Evolutionary conservation across 768 basidiomycete genomes (phyloP).

Genomic region (Calocera cornea): DNA sequence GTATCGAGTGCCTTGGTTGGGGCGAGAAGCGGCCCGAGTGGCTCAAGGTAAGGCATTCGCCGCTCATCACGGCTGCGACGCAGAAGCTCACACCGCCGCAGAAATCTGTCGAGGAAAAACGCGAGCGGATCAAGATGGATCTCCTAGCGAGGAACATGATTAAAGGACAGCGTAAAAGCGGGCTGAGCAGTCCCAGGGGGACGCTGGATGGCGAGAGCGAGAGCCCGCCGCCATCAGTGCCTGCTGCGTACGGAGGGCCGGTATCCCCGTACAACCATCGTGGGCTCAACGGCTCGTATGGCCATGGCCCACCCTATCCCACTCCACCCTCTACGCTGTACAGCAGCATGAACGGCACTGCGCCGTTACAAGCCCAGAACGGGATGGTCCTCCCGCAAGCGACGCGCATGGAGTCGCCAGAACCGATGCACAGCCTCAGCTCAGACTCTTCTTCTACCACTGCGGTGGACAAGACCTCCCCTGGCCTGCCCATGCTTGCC

Average conservation of each 20-base stretch:
- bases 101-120: background rate
- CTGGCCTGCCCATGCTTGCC: background rate
- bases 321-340: background rate
- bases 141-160: background rate
- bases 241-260: background rate
- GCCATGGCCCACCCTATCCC: background rate
- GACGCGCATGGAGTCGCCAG: background rate
- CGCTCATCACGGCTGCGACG: background rate
- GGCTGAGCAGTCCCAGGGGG: background rate
- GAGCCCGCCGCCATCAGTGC: background rate
- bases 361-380: background rate
- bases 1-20: slow-evolving; percentile 76
- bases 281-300: background rate
- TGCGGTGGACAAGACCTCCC: slow-evolving; percentile 3
- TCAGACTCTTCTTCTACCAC: background rate
- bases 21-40: slow-evolving; percentile 53
- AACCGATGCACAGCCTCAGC: background rate
- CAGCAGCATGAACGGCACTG: background rate
- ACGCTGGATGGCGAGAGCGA: background rate
- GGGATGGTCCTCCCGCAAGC: background rate
- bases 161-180: background rate
- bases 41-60: background rate
- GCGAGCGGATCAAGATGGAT: background rate
- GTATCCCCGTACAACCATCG: background rate
- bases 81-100: background rate